Percentiles rank a stretch among this genome's conserved stretches.
Evolutionary conservation across 2,329 filamentous ascomycete species (phyloP).

Genomic region (Trichophyton schoenleinii): DNA sequence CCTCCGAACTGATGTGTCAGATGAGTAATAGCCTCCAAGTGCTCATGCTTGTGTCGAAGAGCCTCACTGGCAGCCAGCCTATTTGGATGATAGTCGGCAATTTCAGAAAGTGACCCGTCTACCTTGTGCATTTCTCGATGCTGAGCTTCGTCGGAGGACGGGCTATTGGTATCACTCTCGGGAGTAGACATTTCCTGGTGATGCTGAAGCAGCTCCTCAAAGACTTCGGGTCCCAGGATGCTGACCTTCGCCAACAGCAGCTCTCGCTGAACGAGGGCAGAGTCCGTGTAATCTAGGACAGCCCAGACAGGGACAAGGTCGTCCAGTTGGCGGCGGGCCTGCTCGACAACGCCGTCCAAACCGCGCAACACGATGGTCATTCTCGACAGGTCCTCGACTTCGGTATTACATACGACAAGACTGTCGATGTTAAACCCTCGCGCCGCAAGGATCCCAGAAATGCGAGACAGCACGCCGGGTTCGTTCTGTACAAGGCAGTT

Average conservation of each 20-base stretch:
- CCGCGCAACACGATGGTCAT: conserved; percentile 98
- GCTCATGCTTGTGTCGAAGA: conserved; percentile 91
- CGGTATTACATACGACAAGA: conserved; percentile 92
- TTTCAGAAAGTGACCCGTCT: conserved; percentile 18
- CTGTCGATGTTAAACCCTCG: conserved; percentile 99
- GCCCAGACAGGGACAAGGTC: conserved; percentile 97
- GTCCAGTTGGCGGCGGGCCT: conserved; percentile 87
- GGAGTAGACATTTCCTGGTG: conserved; percentile 72
- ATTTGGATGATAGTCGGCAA: conserved; percentile 72
- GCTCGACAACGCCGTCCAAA: conserved; percentile 81
- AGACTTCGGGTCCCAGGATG: conserved; percentile 93
- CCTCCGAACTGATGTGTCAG: conserved; percentile 95
- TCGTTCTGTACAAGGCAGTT: conserved; percentile 99
- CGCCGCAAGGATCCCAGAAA: conserved; percentile 90
- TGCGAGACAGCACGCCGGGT: conserved; percentile 88
- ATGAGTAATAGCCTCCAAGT: conserved; percentile 90
- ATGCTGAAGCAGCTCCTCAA: conserved; percentile 89
- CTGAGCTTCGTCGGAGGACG: conserved; percentile 14
- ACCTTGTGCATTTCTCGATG: conserved; percentile 31
- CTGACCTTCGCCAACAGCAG: conserved; percentile 91
- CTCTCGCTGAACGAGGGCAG: conserved; percentile 90
- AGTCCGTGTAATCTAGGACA: conserved; percentile 86
- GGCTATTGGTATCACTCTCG: conserved; percentile 25
- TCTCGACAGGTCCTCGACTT: conserved; percentile 88
- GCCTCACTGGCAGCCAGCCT: conserved; percentile 78